Conservation (phyloP, 2,329 filamentous ascomycete species). For the Aureobasidium sp. region DNA sequence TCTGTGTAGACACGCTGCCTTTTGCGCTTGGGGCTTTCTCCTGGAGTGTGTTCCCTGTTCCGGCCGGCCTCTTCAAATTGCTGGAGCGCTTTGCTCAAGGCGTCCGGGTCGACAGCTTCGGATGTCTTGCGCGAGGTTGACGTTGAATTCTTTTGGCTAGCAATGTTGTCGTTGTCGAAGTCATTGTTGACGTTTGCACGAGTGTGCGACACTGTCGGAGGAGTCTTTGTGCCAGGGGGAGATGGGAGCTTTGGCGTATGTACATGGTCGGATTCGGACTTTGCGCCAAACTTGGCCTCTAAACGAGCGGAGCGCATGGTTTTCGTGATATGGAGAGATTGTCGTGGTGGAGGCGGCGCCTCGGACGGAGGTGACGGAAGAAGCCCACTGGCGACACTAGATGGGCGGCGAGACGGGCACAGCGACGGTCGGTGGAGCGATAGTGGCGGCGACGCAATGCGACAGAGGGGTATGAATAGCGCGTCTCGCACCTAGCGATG, state of each 20-base stretch:
- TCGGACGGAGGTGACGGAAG: background rate
- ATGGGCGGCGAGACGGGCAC: background rate
- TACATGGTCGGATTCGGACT: slow-evolving; percentile 25
- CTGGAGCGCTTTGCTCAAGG: slow-evolving; percentile 54
- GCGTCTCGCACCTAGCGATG: background rate
- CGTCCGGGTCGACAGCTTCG: slow-evolving; percentile 53
- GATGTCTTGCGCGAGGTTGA: slow-evolving; percentile 31
- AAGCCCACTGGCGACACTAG: slow-evolving; percentile 4
- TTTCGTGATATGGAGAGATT: background rate
- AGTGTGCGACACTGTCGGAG: slow-evolving; percentile 48
- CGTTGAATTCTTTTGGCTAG: slow-evolving; percentile 19
- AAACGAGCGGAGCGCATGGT: slow-evolving; percentile 10
- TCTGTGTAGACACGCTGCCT: slow-evolving; percentile 59
- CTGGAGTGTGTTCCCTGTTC: slow-evolving; percentile 55
- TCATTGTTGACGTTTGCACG: slow-evolving; percentile 25
- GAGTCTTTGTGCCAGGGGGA: slow-evolving; percentile 54
- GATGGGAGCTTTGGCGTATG: slow-evolving; percentile 44
- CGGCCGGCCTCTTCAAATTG: slow-evolving; percentile 55
- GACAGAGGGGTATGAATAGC: background rate
- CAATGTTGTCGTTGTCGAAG: background rate
- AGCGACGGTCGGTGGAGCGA: background rate
- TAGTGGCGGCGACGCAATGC: background rate
- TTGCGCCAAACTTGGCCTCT: slow-evolving; percentile 14
- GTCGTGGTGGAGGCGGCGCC: slow-evolving; percentile 6
- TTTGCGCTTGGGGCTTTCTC: slow-evolving; percentile 61